Base-by-base conservation (phyloP, 2,329 filamentous ascomycete genomes). In the Apiospora phragmitis region DNA sequence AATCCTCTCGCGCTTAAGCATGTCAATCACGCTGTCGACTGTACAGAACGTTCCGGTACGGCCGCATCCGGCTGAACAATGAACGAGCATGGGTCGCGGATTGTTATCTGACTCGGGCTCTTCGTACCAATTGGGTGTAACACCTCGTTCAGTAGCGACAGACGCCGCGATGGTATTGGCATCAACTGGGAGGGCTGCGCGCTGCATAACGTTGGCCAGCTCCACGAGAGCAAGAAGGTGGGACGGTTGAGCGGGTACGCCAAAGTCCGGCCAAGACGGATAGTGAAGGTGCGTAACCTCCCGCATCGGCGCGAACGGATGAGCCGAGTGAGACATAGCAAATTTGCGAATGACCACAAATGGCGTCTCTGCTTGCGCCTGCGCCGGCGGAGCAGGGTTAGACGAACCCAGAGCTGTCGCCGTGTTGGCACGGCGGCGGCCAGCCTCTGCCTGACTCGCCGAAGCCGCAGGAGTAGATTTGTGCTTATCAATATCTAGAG, bases 41-140 rank as follows among this genome's bases (percentile, higher is more conserved):
- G 96, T 97, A 80, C 96, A 98, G 79, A 98, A 99, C 0, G 96
- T 95, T 4, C 96, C 96, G 0, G 96, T 99, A 18, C 96, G 92
- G 0, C 96, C 96, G 81, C 96, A 99, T 0, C 96, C 96, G 4
- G 96, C 96, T 69, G 94, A 97, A 83, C 96, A 99, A 80, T 99
- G 96, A 0, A 99, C 95, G 29, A 99, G 81, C 75, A 98, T 90
- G 9, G 95, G 95, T 41, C 93, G 87, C 32, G 87, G 75, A 1
- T 81, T 76, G 9, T 81, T 78, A 32, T 86, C 83, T 1, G 83
- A 79, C 74, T 91, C 90, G 0, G 92, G 90, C 65, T 92, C 90
- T 42, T 90, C 86, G 32, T 86, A 83, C 80, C 86, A 87, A 1
- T 83, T 79, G 67, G 85, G 79, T 12, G 82, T 78, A 3, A 81